Evolutionary conservation across 345 rosid species (phyloP).

Genomic region (Excoecaria agallocha): DNA sequence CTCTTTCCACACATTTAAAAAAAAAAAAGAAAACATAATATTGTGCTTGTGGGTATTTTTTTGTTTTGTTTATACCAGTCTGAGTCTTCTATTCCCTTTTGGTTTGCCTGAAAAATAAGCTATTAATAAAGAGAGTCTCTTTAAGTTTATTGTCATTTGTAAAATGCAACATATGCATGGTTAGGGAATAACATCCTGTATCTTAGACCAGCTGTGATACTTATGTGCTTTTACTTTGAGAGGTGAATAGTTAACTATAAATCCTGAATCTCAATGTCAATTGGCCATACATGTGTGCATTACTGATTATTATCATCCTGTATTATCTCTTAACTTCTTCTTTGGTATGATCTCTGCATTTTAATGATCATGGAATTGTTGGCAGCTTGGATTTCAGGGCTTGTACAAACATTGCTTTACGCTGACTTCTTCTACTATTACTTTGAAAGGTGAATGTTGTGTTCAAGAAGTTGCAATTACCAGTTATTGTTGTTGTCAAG

Average conservation of each 20-base stretch:
- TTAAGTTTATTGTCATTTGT: too few species aligned
- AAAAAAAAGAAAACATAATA: not conserved
- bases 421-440: conserved; percentile 86
- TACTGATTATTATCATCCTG: not conserved
- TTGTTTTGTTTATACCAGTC: not conserved
- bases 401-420: conserved; percentile 66
- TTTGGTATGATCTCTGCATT: not conserved
- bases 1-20: not conserved
- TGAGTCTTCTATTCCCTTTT: not conserved
- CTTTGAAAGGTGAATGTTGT: conserved; percentile 50
- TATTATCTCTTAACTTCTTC: not conserved
- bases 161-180: too few species aligned
- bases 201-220: not conserved
- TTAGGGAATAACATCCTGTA: too few species aligned
- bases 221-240: not conserved
- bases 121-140: too few species aligned
- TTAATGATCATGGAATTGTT: not conserved
- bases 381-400: conserved; percentile 84
- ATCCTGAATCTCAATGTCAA: too few species aligned
- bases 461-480: not conserved
- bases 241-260: too few species aligned
- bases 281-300: too few species aligned
- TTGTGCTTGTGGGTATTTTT: not conserved
- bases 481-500: not conserved
- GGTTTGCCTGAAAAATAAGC: not conserved